Percentiles rank a stretch among this genome's conserved stretches.
phyloP scores from a whole-genome alignment of 2,329 filamentous ascomycete species.

The Plectosphaerella sp. region DNA sequence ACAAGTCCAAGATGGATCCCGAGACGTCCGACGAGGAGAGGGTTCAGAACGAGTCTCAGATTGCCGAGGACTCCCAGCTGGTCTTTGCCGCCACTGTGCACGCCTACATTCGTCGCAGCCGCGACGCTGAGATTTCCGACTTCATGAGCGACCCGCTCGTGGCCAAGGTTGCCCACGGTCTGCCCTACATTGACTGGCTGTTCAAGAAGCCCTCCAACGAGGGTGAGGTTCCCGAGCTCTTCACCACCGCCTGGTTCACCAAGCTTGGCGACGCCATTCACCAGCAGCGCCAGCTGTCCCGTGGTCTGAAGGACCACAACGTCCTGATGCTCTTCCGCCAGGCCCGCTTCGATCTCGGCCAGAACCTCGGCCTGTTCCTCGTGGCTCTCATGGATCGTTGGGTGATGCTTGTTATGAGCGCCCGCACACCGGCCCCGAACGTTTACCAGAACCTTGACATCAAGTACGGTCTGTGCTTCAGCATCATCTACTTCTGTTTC shows the following conservation, averaged over 20 bases:
- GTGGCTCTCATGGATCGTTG: slow-evolving; percentile 33
- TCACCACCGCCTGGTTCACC: slow-evolving; percentile 29
- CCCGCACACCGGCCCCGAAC: slow-evolving; percentile 16
- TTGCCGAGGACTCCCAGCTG: slow-evolving; percentile 15
- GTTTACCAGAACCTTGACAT: slow-evolving; percentile 20
- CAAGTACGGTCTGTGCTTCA: slow-evolving; percentile 31
- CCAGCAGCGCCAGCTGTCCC: slow-evolving; percentile 25
- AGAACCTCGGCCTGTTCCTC: slow-evolving; percentile 30
- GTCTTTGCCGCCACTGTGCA: slow-evolving; percentile 30
- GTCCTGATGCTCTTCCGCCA: slow-evolving; percentile 30
- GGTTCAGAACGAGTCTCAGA: slow-evolving; percentile 7
- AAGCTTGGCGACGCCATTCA: slow-evolving; percentile 26
- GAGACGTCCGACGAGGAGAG: slow-evolving; percentile 14
- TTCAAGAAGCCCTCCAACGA: slow-evolving; percentile 24
- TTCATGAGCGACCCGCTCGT: slow-evolving; percentile 14
- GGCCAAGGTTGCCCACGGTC: slow-evolving; percentile 17
- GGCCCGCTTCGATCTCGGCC: slow-evolving; percentile 27
- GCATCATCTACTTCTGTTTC: slow-evolving; percentile 32
- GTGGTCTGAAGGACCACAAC: slow-evolving; percentile 32
- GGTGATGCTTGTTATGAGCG: slow-evolving; percentile 29
- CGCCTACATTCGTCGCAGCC: slow-evolving; percentile 12
- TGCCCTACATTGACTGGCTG: slow-evolving; percentile 29
- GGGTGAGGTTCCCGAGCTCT: slow-evolving; percentile 19
- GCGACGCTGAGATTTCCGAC: slow-evolving; percentile 2
- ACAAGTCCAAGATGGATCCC: slow-evolving; percentile 24